These are phyloP conservation scores for Cicer arietinum DNA, from an alignment of 306 rosid genomes.

Conservation along the genomic window DNA sequence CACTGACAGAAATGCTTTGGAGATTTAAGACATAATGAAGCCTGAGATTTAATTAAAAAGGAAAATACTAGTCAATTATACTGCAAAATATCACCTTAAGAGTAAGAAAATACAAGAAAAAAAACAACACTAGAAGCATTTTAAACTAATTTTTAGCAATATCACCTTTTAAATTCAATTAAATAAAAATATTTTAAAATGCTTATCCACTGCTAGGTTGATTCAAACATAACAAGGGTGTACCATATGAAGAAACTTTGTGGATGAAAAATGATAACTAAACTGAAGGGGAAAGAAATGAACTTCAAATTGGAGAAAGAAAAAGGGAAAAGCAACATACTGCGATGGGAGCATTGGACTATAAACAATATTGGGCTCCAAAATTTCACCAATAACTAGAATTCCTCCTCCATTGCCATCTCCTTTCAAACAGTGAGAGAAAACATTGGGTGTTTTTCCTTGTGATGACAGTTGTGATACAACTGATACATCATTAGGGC, in stretches of 20 bases:
- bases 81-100: slow-evolving; percentile 30
- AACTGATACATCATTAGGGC: slow-evolving; percentile 81
- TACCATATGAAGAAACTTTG: not conserved
- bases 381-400: slow-evolving; percentile 92
- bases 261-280: no score
- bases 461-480: slow-evolving; percentile 83
- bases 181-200: not conserved
- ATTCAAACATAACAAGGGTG: slow-evolving; percentile 25
- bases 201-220: slow-evolving; percentile 12
- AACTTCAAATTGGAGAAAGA: not conserved
- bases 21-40: slow-evolving; percentile 2
- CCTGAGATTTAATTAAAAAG: slow-evolving; percentile 37
- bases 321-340: slow-evolving; percentile 30
- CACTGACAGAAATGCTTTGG: slow-evolving; percentile 53
- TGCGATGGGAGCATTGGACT: slow-evolving; percentile 81
- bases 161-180: slow-evolving; percentile 22
- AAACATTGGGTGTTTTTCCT: slow-evolving; percentile 75
- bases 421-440: slow-evolving; percentile 93
- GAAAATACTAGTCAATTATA: slow-evolving; percentile 37
- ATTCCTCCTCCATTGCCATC: slow-evolving; percentile 91
- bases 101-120: not conserved
- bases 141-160: not conserved
- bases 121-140: slow-evolving; percentile 31
- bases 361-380: slow-evolving; percentile 87
- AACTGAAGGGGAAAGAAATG: not conserved